Evolutionary conservation across 2,329 filamentous ascomycete species (phyloP).

Genomic region (Fusarium burgessii): DNA sequence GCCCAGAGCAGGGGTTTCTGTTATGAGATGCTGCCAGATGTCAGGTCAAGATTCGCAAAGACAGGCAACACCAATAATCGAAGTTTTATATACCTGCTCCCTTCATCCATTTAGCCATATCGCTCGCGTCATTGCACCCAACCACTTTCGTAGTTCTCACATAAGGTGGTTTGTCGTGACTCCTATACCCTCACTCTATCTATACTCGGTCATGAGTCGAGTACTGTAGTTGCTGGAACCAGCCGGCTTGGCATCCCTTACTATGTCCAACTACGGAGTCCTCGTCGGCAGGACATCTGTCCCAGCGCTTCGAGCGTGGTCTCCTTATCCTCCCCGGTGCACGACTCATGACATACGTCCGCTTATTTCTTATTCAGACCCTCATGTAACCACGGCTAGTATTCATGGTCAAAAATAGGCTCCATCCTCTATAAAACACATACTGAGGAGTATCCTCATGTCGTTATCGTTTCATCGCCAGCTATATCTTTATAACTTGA

Average conservation of each 20-base stretch:
- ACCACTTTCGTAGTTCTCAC: conserved; percentile 21
- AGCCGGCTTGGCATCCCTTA: conserved; percentile 36
- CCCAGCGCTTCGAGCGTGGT: conserved; percentile 9
- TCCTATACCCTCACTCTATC: background rate
- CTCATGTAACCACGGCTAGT: background rate
- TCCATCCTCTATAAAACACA: conserved; percentile 6
- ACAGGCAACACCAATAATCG: conserved; percentile 27
- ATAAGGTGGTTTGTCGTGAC: conserved; percentile 29
- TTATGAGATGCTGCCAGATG: conserved; percentile 15
- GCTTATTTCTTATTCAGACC: conserved; percentile 15
- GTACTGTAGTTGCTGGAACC: conserved; percentile 14
- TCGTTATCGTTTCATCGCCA: background rate
- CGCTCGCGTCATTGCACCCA: background rate
- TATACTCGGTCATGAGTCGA: conserved; percentile 31
- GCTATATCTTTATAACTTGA: background rate
- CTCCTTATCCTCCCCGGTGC: conserved; percentile 17
- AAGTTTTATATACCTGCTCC: conserved; percentile 23
- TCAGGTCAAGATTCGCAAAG: conserved; percentile 21
- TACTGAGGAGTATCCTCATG: background rate
- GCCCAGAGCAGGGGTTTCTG: conserved; percentile 13
- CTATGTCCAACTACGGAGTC: background rate
- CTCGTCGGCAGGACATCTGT: conserved; percentile 5
- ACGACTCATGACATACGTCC: conserved; percentile 32
- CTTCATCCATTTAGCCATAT: conserved; percentile 1
- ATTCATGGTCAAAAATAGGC: background rate